Conservation (phyloP, 1,284 basidiomycete species). For the Ganoderma sp. region DNA sequence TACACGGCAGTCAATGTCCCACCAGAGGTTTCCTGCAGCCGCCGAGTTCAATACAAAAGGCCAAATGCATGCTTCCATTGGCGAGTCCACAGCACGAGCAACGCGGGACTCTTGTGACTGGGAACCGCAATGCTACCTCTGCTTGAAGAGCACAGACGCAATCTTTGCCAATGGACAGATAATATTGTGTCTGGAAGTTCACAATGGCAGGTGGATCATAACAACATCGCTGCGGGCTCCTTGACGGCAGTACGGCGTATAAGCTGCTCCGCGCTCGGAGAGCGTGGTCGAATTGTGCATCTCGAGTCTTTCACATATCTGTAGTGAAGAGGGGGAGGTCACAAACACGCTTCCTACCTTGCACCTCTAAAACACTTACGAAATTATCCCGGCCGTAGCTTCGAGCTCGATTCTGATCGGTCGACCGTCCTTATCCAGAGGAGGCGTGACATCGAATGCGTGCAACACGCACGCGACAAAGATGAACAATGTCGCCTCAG, state of each 20-base stretch:
- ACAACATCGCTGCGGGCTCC: not conserved
- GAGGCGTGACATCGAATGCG: not conserved
- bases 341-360: not conserved
- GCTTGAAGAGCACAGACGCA: no score
- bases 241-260: not conserved
- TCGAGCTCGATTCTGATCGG: constrained; percentile 2
- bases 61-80: no score
- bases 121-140: no score
- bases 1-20: no score
- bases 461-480: not conserved
- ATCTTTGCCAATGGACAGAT: no score
- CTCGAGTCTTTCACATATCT: constrained; percentile 1
- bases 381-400: not conserved
- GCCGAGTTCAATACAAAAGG: no score
- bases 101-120: no score
- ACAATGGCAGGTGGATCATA: not conserved
- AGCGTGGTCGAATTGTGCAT: not conserved
- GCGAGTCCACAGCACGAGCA: no score
- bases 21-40: no score
- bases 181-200: not conserved
- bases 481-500: not conserved
- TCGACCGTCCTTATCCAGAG: not conserved
- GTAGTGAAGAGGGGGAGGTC: not conserved
- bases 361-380: not conserved
- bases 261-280: not conserved